Conservation (phyloP, 768 basidiomycete genomes). For the Pluteus cervinus region DNA sequence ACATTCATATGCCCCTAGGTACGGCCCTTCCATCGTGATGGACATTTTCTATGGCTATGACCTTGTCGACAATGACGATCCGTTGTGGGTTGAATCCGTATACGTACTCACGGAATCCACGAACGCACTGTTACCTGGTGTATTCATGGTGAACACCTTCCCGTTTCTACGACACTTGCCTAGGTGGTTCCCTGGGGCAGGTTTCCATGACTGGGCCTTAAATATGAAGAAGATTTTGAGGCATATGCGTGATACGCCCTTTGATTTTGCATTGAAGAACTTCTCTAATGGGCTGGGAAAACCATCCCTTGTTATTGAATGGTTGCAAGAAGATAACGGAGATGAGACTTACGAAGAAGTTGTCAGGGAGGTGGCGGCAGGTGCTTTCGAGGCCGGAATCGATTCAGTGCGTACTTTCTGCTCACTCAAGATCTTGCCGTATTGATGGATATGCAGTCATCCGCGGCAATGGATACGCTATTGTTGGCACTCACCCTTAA, state of each 20-base stretch:
- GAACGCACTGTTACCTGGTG: constrained; percentile 14
- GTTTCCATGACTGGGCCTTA: constrained; percentile 16
- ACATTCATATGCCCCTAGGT: no score
- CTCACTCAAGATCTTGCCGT: not conserved
- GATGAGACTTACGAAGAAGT: no score
- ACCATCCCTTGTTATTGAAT: constrained; percentile 1
- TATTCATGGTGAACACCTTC: constrained; percentile 19
- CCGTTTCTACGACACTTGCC: constrained; percentile 28
- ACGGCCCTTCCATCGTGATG: constrained; percentile 12
- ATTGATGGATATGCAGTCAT: not conserved
- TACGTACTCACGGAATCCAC: no score
- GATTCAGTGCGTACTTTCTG: not conserved
- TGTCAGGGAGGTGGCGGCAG: no score
- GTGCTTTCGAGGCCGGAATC: not conserved
- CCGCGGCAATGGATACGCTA: not conserved
- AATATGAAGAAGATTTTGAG: no score
- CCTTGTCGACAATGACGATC: constrained; percentile 17
- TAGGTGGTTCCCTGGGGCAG: constrained; percentile 29
- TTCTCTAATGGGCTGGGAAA: not conserved
- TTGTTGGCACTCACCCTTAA: not conserved
- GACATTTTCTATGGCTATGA: constrained; percentile 23
- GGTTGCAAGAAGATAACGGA: no score
- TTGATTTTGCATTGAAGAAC: no score
- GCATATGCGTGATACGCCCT: no score
- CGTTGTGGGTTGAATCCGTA: constrained; percentile 16